Evolutionary conservation across 371 early-diverging fungal species (phyloP).

Genomic region (Mucor plumbeus): DNA sequence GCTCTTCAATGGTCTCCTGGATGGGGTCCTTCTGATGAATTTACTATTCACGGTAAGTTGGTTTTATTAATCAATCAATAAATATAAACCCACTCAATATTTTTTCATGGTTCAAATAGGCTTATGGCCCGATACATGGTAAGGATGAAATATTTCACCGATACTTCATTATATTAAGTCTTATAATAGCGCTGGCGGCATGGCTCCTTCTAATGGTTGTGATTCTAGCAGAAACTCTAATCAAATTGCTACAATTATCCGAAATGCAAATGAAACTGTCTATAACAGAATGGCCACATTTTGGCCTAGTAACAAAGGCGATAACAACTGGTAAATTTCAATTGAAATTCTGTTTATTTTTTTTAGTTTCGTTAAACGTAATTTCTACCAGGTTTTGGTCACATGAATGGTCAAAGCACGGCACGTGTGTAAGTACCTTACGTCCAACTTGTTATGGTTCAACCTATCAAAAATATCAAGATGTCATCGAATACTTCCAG

Average conservation of each 20-base stretch:
- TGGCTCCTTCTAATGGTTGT: slow-evolving; percentile 69
- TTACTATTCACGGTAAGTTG: slow-evolving; percentile 54
- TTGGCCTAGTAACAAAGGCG: slow-evolving; percentile 79
- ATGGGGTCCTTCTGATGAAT: slow-evolving; percentile 52
- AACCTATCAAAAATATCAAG: slow-evolving; percentile 44
- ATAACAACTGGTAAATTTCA: slow-evolving; percentile 30
- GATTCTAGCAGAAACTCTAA: slow-evolving; percentile 62
- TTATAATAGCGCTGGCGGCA: slow-evolving; percentile 48
- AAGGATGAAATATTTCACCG: neutral
- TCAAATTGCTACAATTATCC: slow-evolving; percentile 55
- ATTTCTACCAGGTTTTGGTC: slow-evolving; percentile 47
- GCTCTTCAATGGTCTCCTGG: slow-evolving; percentile 56
- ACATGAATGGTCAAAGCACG: slow-evolving; percentile 65
- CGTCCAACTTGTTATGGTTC: slow-evolving; percentile 51
- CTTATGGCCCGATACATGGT: slow-evolving; percentile 67
- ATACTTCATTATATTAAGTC: too few relatives aligned
- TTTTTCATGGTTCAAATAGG: neutral
- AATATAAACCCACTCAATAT: neutral
- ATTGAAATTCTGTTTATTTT: neutral
- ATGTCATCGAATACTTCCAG: slow-evolving; percentile 53
- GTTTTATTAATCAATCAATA: too few relatives aligned
- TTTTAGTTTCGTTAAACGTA: neutral
- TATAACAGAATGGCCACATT: slow-evolving; percentile 64
- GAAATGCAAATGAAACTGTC: slow-evolving; percentile 41
- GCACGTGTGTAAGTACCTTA: slow-evolving; percentile 58